Evolutionary conservation across 257 asterid species (phyloP).

Genomic region (Fraxinus cuspidata): DNA sequence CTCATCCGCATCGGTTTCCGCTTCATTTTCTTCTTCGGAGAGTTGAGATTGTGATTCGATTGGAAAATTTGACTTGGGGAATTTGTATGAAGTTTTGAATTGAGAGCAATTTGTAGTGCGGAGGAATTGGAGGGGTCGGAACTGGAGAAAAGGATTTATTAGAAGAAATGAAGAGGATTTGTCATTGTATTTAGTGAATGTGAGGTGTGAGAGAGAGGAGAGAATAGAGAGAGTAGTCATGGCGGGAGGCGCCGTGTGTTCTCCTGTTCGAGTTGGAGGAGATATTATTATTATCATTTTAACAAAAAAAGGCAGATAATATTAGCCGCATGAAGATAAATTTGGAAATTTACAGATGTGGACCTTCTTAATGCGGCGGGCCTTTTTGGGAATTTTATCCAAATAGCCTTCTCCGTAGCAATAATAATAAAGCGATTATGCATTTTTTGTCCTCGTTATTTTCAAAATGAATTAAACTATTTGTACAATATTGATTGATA

Average conservation of each 20-base stretch:
- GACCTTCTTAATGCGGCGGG: no score
- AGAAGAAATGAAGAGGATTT: constrained; percentile 36
- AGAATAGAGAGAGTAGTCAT: constrained; percentile 48
- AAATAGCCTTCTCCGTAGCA: no score
- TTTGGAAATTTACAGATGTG: no score
- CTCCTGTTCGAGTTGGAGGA: neutral
- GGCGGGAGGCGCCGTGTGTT: constrained; percentile 66
- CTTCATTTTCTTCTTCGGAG: constrained; percentile 57
- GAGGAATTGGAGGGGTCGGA: constrained; percentile 35
- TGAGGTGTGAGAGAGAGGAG: constrained; percentile 27
- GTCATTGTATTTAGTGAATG: constrained; percentile 12
- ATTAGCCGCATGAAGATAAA: no score
- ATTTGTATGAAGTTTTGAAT: constrained; percentile 37
- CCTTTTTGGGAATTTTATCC: no score
- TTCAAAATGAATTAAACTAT: no score
- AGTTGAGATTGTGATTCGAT: constrained; percentile 56
- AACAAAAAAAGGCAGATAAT: neutral
- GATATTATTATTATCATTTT: no score
- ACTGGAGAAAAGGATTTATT: constrained; percentile 32
- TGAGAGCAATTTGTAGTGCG: constrained; percentile 15
- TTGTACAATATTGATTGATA: no score
- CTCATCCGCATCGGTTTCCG: constrained; percentile 50
- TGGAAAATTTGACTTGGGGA: constrained; percentile 46
- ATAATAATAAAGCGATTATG: no score
- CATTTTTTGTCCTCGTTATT: no score